A percentile compares a stretch with the other conserved stretches of the same genome.
These are phyloP conservation scores for Symmetrospora coprosmae DNA, from an alignment of 768 basidiomycete genomes.

Conservation along the genomic window DNA sequence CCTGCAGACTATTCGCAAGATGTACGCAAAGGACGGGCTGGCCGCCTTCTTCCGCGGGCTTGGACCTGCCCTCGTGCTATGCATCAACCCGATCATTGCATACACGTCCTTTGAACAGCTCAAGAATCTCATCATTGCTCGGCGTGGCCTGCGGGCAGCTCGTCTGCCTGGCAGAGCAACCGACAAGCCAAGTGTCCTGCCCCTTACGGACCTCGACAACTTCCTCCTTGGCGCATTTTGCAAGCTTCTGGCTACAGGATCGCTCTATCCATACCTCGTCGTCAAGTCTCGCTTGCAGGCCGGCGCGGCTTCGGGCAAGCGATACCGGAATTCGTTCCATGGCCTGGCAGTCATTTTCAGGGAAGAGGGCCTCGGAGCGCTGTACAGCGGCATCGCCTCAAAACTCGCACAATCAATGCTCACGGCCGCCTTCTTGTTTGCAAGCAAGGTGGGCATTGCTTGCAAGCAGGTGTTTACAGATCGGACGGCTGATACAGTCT, in stretches of 20 bases:
- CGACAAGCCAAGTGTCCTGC: constrained; percentile 37
- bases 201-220: constrained; percentile 69
- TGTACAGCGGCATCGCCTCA: constrained; percentile 73
- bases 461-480: no score
- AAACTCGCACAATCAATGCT: constrained; percentile 85
- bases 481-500: no score
- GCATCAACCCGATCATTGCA: constrained; percentile 84
- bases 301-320: constrained; percentile 51
- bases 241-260: constrained; percentile 40
- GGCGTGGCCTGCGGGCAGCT: constrained; percentile 41
- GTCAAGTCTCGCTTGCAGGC: constrained; percentile 54
- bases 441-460: constrained; percentile 22
- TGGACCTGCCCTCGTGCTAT: constrained; percentile 80
- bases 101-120: constrained; percentile 92
- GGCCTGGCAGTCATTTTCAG: constrained; percentile 63
- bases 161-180: constrained; percentile 45
- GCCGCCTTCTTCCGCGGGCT: constrained; percentile 85
- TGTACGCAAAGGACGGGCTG: constrained; percentile 58
- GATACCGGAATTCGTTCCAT: constrained; percentile 60
- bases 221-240: constrained; percentile 71
- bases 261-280: constrained; percentile 50
- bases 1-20: constrained; percentile 52
- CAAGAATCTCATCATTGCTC: constrained; percentile 63
- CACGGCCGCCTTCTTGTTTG: constrained; percentile 45
- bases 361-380: constrained; percentile 64